Evolutionary conservation across 805 yeast species (phyloP).

Genomic region (Cyberlindnera veronae): DNA sequence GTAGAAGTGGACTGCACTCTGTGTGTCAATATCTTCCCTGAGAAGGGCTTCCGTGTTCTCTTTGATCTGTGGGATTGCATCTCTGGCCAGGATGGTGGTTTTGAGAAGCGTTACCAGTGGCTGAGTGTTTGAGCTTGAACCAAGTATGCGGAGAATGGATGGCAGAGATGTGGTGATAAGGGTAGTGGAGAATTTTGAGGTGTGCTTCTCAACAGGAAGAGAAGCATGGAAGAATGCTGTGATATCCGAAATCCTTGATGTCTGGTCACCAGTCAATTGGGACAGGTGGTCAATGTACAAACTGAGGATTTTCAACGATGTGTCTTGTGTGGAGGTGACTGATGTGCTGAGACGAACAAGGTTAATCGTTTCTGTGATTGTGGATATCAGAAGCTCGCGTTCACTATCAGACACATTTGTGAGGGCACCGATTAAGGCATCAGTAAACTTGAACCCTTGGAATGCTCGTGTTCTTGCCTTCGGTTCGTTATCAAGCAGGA

Average conservation of each 20-base stretch:
- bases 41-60: slow-evolving; percentile 33
- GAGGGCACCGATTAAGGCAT: slow-evolving; percentile 30
- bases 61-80: slow-evolving; percentile 23
- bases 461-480: slow-evolving; percentile 38
- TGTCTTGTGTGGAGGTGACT: slow-evolving; percentile 14
- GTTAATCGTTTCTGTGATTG: slow-evolving; percentile 13
- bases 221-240: slow-evolving; percentile 16
- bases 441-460: slow-evolving; percentile 40
- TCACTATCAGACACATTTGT: slow-evolving; percentile 5
- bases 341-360: slow-evolving; percentile 18
- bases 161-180: slow-evolving; percentile 24
- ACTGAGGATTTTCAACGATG: slow-evolving; percentile 13
- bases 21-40: slow-evolving; percentile 19
- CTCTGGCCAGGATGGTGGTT: slow-evolving; percentile 30
- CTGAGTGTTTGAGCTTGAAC: not conserved
- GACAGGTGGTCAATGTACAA: slow-evolving; percentile 15
- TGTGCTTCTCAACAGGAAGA: slow-evolving; percentile 15
- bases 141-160: slow-evolving; percentile 10
- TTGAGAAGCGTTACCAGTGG: slow-evolving; percentile 21
- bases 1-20: slow-evolving; percentile 30
- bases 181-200: slow-evolving; percentile 15
- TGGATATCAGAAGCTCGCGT: not conserved
- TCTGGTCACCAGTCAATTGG: not conserved
- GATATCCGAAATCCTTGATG: slow-evolving; percentile 6
- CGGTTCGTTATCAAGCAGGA: slow-evolving; percentile 24